Evolutionary conservation across 2,329 filamentous ascomycete species (phyloP).

Genomic region (Rhynchosporium agropyri): DNA sequence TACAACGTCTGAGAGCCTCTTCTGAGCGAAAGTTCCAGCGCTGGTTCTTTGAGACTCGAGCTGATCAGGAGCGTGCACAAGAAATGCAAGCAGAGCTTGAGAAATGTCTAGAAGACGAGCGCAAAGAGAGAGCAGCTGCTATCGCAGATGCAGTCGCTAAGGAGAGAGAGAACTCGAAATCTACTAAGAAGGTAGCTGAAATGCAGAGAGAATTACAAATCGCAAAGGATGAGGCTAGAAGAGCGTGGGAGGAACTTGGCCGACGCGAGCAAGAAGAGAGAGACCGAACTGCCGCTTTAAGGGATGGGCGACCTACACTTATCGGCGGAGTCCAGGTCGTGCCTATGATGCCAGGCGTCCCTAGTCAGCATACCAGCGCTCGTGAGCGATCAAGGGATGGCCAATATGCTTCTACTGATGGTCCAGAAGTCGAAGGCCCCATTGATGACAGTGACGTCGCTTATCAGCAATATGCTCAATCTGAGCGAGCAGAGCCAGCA

Average conservation of each 20-base stretch:
- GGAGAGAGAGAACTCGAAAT: conserved; percentile 68
- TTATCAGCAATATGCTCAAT: conserved; percentile 38
- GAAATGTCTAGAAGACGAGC: conserved; percentile 72
- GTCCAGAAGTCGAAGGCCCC: conserved; percentile 32
- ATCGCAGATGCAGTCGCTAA: conserved; percentile 66
- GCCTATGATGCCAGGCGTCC: conserved; percentile 78
- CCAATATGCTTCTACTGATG: conserved; percentile 43
- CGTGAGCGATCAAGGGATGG: conserved; percentile 49
- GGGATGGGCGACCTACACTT: conserved; percentile 83
- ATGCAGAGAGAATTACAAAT: conserved; percentile 93
- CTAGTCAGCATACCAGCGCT: conserved; percentile 54
- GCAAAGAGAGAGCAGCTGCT: conserved; percentile 68
- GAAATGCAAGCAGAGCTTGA: conserved; percentile 84
- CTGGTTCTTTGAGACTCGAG: conserved; percentile 95
- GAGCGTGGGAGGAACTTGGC: conserved; percentile 96
- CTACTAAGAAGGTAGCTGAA: conserved; percentile 79
- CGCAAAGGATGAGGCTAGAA: conserved; percentile 90
- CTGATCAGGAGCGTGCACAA: conserved; percentile 81
- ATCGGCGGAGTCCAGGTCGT: conserved; percentile 95
- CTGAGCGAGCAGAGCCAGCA: conserved; percentile 57
- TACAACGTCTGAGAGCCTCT: conserved; percentile 89
- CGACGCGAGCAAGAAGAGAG: conserved; percentile 91
- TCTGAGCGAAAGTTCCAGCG: conserved; percentile 97
- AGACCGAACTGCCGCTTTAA: conserved; percentile 80
- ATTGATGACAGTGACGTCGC: conserved; percentile 33